Evolutionary conservation across 75 land plant genomes (phyloP).

Genomic region (Cryptomeria japonica): DNA sequence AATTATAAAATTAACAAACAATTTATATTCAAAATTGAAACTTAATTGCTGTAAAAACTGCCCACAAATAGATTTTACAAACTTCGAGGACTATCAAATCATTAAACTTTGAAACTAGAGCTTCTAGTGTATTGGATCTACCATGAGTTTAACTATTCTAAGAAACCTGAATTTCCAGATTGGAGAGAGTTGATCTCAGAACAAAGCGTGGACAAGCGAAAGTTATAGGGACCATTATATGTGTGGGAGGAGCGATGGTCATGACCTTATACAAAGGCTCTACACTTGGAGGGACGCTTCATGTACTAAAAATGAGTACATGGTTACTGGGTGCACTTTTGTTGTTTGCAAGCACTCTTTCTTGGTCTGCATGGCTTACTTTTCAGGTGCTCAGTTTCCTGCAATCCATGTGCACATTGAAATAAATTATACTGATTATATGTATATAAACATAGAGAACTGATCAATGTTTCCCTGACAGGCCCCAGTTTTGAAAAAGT

Average conservation of each 20-base stretch:
- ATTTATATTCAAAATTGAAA: too few species aligned
- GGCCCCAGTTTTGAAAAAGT: background rate
- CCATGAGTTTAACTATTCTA: background rate
- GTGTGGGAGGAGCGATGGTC: constrained; percentile 34
- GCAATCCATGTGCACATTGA: background rate
- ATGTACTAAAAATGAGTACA: background rate
- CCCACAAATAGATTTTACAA: too few species aligned
- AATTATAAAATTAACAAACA: too few species aligned
- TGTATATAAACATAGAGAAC: background rate
- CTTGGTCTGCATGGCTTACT: constrained; percentile 5
- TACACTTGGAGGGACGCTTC: background rate
- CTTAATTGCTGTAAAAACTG: too few species aligned
- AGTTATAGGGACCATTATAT: constrained; percentile 22
- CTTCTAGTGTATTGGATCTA: background rate
- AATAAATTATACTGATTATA: background rate
- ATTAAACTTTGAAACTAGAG: background rate
- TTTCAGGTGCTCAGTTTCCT: constrained; percentile 1
- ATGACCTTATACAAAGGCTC: constrained; percentile 21
- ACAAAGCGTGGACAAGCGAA: constrained; percentile 27
- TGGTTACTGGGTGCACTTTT: background rate
- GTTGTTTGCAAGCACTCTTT: background rate
- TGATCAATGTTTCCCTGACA: background rate
- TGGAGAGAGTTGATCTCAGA: constrained; percentile 27
- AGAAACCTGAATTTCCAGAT: background rate
- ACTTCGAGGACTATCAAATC: background rate